A percentile compares a stretch with the other conserved stretches of the same genome.
These are phyloP conservation scores for Zangia roseola DNA, from an alignment of 768 basidiomycete genomes.

Conservation along the genomic window DNA sequence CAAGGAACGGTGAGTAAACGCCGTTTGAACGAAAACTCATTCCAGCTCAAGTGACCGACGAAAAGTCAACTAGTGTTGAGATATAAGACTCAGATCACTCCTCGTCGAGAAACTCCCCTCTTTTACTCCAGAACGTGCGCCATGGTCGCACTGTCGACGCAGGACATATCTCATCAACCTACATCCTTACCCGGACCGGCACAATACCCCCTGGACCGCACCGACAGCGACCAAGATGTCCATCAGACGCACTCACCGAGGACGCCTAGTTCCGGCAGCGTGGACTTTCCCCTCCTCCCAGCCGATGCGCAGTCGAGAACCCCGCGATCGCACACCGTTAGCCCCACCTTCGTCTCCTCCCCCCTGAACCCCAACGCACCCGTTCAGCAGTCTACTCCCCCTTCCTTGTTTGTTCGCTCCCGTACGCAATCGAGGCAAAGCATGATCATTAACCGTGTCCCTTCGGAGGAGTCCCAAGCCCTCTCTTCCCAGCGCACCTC, in stretches of 20 bases:
- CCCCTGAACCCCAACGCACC: constrained; percentile 48
- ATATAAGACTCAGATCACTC: constrained; percentile 1
- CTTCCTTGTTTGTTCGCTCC: constrained; percentile 28
- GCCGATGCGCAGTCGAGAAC: constrained; percentile 10
- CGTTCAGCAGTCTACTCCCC: constrained; percentile 10
- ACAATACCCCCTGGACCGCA: neutral
- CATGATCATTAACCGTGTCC: constrained; percentile 41
- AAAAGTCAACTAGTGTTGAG: neutral
- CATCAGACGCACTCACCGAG: constrained; percentile 5
- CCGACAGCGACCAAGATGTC: constrained; percentile 9
- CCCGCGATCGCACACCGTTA: constrained; percentile 27
- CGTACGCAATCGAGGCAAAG: constrained; percentile 41
- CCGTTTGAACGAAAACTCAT: constrained; percentile 3
- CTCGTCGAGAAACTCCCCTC: neutral
- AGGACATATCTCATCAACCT: constrained; percentile 53
- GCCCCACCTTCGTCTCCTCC: constrained; percentile 44
- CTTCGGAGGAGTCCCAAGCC: constrained; percentile 45
- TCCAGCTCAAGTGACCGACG: constrained; percentile 4
- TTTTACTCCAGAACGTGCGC: constrained; percentile 1
- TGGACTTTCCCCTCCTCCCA: constrained; percentile 32
- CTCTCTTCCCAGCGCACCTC: constrained; percentile 30
- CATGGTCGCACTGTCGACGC: constrained; percentile 44
- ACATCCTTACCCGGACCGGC: neutral
- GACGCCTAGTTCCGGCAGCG: constrained; percentile 26
- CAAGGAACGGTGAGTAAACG: neutral